Conservation (phyloP, 75 land plant genomes). For the Pseudotsuga menziesii region DNA sequence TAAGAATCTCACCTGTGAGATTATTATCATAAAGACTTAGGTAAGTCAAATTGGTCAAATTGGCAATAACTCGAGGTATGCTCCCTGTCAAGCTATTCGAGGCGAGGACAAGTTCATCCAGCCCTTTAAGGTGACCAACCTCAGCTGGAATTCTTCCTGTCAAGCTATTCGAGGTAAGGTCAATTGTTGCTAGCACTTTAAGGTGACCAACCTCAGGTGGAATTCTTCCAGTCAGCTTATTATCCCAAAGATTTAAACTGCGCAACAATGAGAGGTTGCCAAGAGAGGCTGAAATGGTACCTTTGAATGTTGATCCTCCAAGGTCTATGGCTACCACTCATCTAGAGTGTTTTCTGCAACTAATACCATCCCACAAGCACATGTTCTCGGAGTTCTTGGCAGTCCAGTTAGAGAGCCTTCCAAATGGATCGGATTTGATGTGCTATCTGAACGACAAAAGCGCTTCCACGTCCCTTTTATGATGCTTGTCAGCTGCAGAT, state of each 20-base stretch:
- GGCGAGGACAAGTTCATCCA: not conserved
- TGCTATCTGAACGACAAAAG: not conserved
- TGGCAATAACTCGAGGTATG: not conserved
- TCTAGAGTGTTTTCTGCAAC: not conserved
- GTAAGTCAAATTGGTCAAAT: not conserved
- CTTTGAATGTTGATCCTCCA: not conserved
- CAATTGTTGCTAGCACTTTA: constrained; percentile 1
- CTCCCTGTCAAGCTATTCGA: constrained; percentile 12
- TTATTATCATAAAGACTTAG: not conserved
- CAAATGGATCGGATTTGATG: not conserved
- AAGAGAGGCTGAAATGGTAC: constrained; percentile 13
- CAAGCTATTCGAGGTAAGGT: constrained; percentile 7
- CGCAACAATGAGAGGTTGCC: constrained; percentile 17
- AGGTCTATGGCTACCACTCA: not conserved
- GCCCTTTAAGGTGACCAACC: not conserved
- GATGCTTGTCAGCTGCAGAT: too few relatives aligned
- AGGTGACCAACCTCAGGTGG: constrained; percentile 21
- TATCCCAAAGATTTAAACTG: constrained; percentile 19
- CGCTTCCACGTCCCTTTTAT: not conserved
- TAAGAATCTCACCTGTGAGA: not conserved
- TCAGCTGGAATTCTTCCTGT: constrained; percentile 6
- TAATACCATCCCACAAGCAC: not conserved
- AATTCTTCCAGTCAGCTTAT: constrained; percentile 17
- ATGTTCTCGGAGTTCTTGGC: not conserved
- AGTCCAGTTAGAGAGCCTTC: constrained; percentile 7